These are phyloP conservation scores for Ustilago vetiveriae DNA, from an alignment of 1,284 basidiomycete species.

Conservation along the genomic window DNA sequence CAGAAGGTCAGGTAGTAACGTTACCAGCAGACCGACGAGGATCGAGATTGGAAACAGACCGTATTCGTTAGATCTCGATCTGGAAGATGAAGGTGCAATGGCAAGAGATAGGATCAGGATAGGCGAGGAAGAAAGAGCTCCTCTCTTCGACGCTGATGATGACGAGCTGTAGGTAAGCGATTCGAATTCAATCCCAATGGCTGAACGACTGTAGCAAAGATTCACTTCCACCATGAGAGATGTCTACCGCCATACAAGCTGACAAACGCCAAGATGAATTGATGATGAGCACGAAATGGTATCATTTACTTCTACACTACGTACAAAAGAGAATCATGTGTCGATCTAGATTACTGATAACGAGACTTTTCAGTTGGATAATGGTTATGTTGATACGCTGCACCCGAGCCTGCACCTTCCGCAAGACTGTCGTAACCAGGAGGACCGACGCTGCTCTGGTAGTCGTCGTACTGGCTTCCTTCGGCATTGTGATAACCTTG, in stretches of 20 bases:
- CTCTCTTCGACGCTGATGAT: constrained; percentile 45
- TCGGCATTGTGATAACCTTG: constrained; percentile 4
- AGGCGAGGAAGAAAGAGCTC: constrained; percentile 52
- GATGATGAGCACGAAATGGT: neutral
- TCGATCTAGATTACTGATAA: neutral
- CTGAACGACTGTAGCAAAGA: no score
- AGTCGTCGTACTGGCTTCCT: constrained; percentile 32
- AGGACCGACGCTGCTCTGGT: constrained; percentile 28
- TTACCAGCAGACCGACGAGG: constrained; percentile 52
- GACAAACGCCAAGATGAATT: no score
- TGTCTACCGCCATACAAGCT: no score
- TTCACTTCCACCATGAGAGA: no score
- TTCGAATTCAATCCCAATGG: no score
- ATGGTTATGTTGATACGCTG: constrained; percentile 24
- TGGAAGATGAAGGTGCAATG: constrained; percentile 63
- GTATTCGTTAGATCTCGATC: constrained; percentile 62
- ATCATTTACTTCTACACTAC: neutral
- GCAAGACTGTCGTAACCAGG: constrained; percentile 36
- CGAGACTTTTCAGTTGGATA: constrained; percentile 31
- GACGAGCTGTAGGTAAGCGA: constrained; percentile 43
- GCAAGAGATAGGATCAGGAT: constrained; percentile 62
- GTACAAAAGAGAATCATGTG: neutral
- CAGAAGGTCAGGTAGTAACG: constrained; percentile 55
- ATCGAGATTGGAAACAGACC: constrained; percentile 59
- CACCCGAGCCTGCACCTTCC: constrained; percentile 1